Base-by-base conservation (phyloP, 2,329 filamentous ascomycete genomes). In the Microdochium paspali region DNA sequence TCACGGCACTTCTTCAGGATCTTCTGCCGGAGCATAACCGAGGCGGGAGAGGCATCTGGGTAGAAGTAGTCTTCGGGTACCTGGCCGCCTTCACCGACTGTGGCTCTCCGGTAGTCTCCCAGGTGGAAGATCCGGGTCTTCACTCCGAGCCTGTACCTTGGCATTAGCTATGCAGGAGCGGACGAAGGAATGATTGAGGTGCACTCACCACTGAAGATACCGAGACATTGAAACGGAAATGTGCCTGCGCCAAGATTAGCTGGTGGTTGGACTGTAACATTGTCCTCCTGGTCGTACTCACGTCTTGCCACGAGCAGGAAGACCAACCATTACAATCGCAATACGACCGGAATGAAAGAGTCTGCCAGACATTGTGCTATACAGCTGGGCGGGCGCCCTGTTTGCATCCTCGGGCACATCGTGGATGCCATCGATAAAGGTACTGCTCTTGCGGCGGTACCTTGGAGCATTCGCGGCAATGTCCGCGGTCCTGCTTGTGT, bases 41-140 rank as follows among this genome's bases (percentile, higher is more conserved):
- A 95, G 12, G 87, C 80, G 3, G 91, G 88, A 24, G 90, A 93
- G 24, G 94, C 91, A 61, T 97, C 90, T 24, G 95, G 85, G 63
- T 91, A 95, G 71, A 98, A 98, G 66, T 98, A 98, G 64, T 98
- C 93, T 53, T 95, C 88, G 1, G 93, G 94, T 15, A 98, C 86
- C 49, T 90, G 82, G 48, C 85, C 84, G 13, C 84, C 88, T 39
- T 83, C 80, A 18, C 89, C 90, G 53, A 97, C 82, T 15, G 91
- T 95, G 26, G 90, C 90, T 62, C 93, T 82, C 55, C 93, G 85
- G 65, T 98, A 98, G 67, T 98, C 93, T 49, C 94, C 93, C 15
- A 98, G 74, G 63, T 98, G 93, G 64, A 98, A 98, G 57, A 97
- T 94, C 56, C 91, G 85, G 28, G 93, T 97, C 72, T 98, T 98